Conservation (phyloP, 352 stramenopile genomes). For the Globisporangium recalcitrans region DNA sequence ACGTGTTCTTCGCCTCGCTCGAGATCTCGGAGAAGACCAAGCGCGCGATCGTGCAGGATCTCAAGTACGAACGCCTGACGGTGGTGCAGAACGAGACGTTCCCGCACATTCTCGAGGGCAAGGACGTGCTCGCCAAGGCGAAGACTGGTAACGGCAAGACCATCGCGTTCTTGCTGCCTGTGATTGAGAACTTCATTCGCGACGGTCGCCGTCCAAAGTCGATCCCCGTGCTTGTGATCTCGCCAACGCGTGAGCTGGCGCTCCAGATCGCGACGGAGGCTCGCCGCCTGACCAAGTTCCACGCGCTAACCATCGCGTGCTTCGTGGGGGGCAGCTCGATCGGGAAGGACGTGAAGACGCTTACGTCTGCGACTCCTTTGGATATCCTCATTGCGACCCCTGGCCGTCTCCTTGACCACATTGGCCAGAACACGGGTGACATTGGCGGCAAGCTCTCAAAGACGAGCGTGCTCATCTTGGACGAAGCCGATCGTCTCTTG, state of each 20-base stretch:
- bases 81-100: constrained; percentile 88
- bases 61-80: constrained; percentile 87
- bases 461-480: constrained; percentile 74
- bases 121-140: constrained; percentile 89
- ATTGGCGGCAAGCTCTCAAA: constrained; percentile 60
- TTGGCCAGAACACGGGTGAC: constrained; percentile 88
- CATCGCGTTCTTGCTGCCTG: constrained; percentile 77
- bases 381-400: constrained; percentile 96
- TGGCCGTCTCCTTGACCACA: constrained; percentile 93
- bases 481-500: constrained; percentile 95
- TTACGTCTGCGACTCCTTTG: constrained; percentile 34
- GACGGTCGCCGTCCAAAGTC: constrained; percentile 57
- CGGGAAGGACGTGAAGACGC: constrained; percentile 42
- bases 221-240: constrained; percentile 90
- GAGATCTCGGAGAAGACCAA: constrained; percentile 55
- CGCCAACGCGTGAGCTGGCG: constrained; percentile 93
- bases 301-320: constrained; percentile 56
- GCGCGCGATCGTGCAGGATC: constrained; percentile 70
- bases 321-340: constrained; percentile 91
- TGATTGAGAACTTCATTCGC: constrained; percentile 75
- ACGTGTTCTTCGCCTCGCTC: constrained; percentile 49
- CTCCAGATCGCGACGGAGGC: constrained; percentile 92
- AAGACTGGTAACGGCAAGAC: constrained; percentile 91
- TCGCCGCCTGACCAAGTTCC: constrained; percentile 82
- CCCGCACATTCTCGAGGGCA: constrained; percentile 56